phyloP scores from a whole-genome alignment of 1,284 basidiomycete genomes.

The Ganoderma lingzhi region DNA sequence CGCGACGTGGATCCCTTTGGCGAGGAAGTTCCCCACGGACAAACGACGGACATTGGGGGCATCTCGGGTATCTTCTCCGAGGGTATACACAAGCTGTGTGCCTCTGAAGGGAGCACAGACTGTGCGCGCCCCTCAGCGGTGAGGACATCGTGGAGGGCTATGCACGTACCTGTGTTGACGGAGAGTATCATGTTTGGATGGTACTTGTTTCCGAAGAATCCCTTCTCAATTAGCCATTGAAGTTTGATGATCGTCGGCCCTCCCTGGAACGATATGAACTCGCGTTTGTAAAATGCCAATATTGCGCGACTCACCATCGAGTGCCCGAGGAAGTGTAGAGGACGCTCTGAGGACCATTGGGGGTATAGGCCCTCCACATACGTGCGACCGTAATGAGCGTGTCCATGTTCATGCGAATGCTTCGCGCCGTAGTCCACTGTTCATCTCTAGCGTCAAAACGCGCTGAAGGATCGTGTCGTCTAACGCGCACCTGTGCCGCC shows the following conservation, averaged over 20 bases:
- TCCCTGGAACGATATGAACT: constrained; percentile 44
- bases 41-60: constrained; percentile 52
- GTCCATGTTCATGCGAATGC: constrained; percentile 46
- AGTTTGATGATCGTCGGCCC: constrained; percentile 58
- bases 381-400: constrained; percentile 54
- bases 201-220: constrained; percentile 50
- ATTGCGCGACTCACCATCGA: constrained; percentile 50
- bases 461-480: neutral
- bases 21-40: constrained; percentile 50
- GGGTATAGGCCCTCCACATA: constrained; percentile 54
- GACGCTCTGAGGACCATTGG: constrained; percentile 51
- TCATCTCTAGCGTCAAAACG: neutral
- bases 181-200: constrained; percentile 58
- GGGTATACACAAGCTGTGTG: constrained; percentile 54
- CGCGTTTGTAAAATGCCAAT: no score
- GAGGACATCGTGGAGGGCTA: neutral
- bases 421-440: constrained; percentile 52
- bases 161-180: constrained; percentile 49
- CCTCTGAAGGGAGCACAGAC: constrained; percentile 60
- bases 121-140: constrained; percentile 22
- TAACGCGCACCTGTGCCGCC: constrained; percentile 53
- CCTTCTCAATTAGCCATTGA: constrained; percentile 49
- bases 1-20: constrained; percentile 50
- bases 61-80: constrained; percentile 52
- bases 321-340: constrained; percentile 63